Base-by-base conservation (phyloP, 2,329 filamentous ascomycete species). In the Zymoseptoria brevis region DNA sequence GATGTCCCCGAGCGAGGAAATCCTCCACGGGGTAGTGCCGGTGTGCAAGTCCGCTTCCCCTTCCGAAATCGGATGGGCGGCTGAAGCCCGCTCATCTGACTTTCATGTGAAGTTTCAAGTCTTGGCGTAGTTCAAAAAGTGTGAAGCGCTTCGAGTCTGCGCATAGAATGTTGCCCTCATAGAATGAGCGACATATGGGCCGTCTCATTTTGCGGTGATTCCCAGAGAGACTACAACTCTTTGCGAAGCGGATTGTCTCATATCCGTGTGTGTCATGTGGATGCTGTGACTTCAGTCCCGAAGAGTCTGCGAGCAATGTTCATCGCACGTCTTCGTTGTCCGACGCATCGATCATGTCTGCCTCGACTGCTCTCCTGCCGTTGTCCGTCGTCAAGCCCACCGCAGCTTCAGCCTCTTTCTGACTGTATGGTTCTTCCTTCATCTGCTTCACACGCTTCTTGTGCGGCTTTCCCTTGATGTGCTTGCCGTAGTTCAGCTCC, bases 391-490 rank as follows among this genome's bases (percentile, higher is more conserved):
- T 79, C 58, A 92, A 76, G 48, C 90, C 90, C 41, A 87, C 79
- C 0, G 88, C 90, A 16, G 89, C 90, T 71, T 96, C 90, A 30
- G 92, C 90, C 67, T 92, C 85, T 70, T 89, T 88, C 70, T 96
- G 90, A 4, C 87, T 87, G 74, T 96, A 94, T 8, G 90, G 89
- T 68, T 90, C 89, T 70, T 95, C 90, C 64, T 85, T 84, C 61
- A 99, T 77, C 68, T 90, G 82, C 73, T 91, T 90, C 57, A 96
- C 77, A 73, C 93, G 96, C 79, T 91, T 85, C 83, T 92, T 96
- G 77, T 99, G 94, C 64, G 89, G 90, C 77, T 96, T 99, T 68
- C 90, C 90, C 74, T 88, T 90, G 59, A 81, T 80, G 76, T 99
- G 94, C 26, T 83, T 80, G 41, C 81, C 79, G 59, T 96, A 78